Percentiles rank a stretch among this genome's conserved stretches.
phyloP scores from a whole-genome alignment of 148 eudicot genomes.

The Vaccinium vitisidaea region DNA sequence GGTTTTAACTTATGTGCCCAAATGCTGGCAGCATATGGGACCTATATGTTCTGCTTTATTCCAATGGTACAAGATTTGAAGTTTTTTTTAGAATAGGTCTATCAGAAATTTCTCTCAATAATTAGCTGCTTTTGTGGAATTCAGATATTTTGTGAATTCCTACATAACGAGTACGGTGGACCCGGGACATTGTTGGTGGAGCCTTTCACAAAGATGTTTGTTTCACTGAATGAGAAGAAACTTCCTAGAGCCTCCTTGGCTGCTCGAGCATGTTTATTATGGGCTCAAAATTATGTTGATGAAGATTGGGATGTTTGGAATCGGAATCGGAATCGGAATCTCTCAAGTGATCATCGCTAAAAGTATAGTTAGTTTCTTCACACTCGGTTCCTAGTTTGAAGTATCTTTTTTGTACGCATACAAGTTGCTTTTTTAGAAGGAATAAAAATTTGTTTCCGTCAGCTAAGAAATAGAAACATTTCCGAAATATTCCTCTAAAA shows the following conservation, averaged over 20 bases:
- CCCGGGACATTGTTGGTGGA: constrained; percentile 71
- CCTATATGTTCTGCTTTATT: constrained; percentile 2
- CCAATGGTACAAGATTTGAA: background rate
- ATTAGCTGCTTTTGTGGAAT: constrained; percentile 8
- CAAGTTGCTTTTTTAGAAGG: background rate
- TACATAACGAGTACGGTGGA: constrained; percentile 65
- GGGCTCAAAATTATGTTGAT: constrained; percentile 54
- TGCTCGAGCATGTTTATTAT: constrained; percentile 48
- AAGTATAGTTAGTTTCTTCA: background rate
- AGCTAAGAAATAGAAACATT: background rate
- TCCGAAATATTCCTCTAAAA: background rate
- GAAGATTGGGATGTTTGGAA: constrained; percentile 43
- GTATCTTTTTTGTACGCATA: background rate
- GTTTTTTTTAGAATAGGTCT: background rate
- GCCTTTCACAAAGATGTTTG: constrained; percentile 66
- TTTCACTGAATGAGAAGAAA: constrained; percentile 54
- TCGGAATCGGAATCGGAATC: background rate
- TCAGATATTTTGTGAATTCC: constrained; percentile 58
- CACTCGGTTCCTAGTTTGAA: background rate
- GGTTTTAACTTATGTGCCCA: constrained; percentile 16
- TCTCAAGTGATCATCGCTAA: background rate
- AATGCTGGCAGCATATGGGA: constrained; percentile 12
- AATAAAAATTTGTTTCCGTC: background rate
- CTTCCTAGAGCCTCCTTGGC: constrained; percentile 54
- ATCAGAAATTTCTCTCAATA: background rate